Conservation (phyloP, 495 filamentous ascomycete genomes). For the Copromyces sp. region DNA sequence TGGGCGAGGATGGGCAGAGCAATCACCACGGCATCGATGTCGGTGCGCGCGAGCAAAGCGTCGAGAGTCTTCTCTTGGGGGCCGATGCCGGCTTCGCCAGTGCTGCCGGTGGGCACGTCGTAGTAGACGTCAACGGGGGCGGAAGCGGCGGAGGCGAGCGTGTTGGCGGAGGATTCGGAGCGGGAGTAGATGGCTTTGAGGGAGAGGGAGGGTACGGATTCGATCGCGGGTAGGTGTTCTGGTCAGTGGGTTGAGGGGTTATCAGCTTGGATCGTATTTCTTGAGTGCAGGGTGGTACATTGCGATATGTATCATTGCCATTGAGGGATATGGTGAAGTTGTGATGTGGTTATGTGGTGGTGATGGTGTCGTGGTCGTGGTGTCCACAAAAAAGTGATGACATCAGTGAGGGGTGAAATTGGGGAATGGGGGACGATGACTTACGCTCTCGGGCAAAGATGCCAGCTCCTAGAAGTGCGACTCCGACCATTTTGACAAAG, state of each 20-base stretch:
- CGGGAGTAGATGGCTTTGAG: slow-evolving; percentile 57
- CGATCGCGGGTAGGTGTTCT: slow-evolving; percentile 41
- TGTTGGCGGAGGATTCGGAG: slow-evolving; percentile 34
- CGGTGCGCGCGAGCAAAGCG: slow-evolving; percentile 51
- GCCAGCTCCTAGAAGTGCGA: slow-evolving; percentile 61
- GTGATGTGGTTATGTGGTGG: neutral
- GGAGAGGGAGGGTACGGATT: slow-evolving; percentile 28
- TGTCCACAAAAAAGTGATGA: neutral
- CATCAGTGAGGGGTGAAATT: neutral
- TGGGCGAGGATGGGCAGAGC: slow-evolving; percentile 55
- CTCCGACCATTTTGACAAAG: slow-evolving; percentile 31
- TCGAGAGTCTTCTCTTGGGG: slow-evolving; percentile 31
- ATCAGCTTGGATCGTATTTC: neutral
- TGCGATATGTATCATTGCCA: too few species aligned
- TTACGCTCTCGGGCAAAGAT: slow-evolving; percentile 33
- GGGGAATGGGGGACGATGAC: neutral
- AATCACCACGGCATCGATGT: slow-evolving; percentile 61
- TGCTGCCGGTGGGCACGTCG: slow-evolving; percentile 39
- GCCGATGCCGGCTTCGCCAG: slow-evolving; percentile 9
- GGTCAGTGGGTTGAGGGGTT: slow-evolving; percentile 3
- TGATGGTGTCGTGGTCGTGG: neutral
- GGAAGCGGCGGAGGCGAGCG: slow-evolving; percentile 20
- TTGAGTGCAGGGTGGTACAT: too few species aligned
- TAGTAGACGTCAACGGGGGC: slow-evolving; percentile 40
- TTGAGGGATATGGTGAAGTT: neutral